phyloP scores from a whole-genome alignment of 2,329 filamentous ascomycete genomes.

The Neonectria ditissima region DNA sequence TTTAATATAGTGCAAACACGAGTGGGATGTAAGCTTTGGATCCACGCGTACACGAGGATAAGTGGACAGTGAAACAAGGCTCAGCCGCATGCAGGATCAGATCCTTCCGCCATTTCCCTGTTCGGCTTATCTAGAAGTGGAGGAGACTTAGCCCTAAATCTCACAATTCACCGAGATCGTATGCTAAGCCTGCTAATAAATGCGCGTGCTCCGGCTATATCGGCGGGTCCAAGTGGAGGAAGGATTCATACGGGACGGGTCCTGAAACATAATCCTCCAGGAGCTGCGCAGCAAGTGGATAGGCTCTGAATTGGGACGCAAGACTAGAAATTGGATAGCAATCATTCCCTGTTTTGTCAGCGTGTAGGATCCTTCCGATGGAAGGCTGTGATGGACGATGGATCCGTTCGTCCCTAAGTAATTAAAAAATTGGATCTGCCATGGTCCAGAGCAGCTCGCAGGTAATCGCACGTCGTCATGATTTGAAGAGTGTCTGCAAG shows the following conservation, averaged over 20 bases:
- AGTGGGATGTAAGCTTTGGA: neutral
- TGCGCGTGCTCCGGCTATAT: too few species aligned
- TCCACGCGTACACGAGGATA: too few species aligned
- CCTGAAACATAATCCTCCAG: constrained; percentile 3
- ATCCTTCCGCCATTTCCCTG: too few species aligned
- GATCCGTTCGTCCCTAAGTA: constrained; percentile 6
- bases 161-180: too few species aligned
- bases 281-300: neutral
- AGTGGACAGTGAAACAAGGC: too few species aligned
- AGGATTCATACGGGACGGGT: too few species aligned
- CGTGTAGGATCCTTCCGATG: constrained; percentile 1
- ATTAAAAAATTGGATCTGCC: constrained; percentile 2
- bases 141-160: too few species aligned
- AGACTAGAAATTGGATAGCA: neutral
- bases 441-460: neutral
- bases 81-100: too few species aligned
- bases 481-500: neutral
- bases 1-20: constrained; percentile 15
- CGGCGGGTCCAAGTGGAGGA: too few species aligned
- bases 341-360: constrained; percentile 2
- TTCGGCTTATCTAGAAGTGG: too few species aligned
- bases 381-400: neutral
- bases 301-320: too few species aligned
- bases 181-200: too few species aligned
- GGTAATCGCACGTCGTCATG: neutral